A percentile compares a stretch with the other conserved stretches of the same genome.
These are phyloP conservation scores for Colletotrichum musae DNA, from an alignment of 2,329 filamentous ascomycete species.

Conservation along the genomic window DNA sequence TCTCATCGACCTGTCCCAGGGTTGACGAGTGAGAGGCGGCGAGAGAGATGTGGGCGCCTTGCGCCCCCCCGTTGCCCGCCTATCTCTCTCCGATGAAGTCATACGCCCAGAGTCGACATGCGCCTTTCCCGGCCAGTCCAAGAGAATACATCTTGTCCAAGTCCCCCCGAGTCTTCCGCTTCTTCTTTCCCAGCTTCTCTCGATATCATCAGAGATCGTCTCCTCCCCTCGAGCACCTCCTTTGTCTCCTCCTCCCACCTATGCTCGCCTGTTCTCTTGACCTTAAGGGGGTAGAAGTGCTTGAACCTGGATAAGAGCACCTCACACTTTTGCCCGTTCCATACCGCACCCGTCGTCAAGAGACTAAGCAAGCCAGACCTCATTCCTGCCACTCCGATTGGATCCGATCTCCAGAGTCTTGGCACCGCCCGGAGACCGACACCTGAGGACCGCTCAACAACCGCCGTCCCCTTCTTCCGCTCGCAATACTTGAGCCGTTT, in stretches of 20 bases:
- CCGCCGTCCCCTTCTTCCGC: not conserved
- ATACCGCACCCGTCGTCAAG: slow-evolving; percentile 10
- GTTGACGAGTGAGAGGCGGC: not conserved
- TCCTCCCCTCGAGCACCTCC: slow-evolving; percentile 4
- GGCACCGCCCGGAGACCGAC: slow-evolving; percentile 14
- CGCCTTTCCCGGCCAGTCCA: slow-evolving; percentile 2
- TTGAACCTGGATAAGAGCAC: slow-evolving; percentile 40
- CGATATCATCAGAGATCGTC: slow-evolving; percentile 24
- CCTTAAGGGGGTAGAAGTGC: slow-evolving; percentile 39
- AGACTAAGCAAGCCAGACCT: not conserved
- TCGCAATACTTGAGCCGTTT: not conserved
- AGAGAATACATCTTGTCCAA: slow-evolving; percentile 39
- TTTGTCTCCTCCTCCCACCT: slow-evolving; percentile 19
- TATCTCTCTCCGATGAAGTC: slow-evolving; percentile 39
- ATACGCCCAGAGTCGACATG: slow-evolving; percentile 35
- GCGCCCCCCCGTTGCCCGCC: slow-evolving; percentile 14
- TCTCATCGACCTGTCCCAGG: slow-evolving; percentile 4
- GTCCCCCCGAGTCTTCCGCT: slow-evolving; percentile 24
- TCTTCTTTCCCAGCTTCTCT: slow-evolving; percentile 26
- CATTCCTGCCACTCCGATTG: slow-evolving; percentile 10
- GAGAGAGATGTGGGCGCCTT: slow-evolving; percentile 13
- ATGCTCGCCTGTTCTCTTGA: slow-evolving; percentile 38
- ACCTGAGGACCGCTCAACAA: not conserved
- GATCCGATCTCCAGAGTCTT: slow-evolving; percentile 17
- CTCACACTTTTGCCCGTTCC: slow-evolving; percentile 40